These are phyloP conservation scores for Amanita exitialis DNA, from an alignment of 768 basidiomycete species.

Conservation along the genomic window DNA sequence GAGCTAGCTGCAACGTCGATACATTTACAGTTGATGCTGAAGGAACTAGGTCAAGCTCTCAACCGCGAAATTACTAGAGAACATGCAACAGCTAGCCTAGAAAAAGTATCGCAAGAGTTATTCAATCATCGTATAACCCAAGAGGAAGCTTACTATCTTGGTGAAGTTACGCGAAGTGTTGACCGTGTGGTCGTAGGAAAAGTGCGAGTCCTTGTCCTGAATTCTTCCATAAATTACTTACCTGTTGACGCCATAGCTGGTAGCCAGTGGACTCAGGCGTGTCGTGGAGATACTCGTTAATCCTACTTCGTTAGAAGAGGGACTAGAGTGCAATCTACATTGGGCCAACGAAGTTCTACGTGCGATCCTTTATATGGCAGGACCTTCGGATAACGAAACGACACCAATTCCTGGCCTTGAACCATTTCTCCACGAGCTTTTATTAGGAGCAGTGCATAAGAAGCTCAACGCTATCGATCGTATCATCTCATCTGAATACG, in stretches of 20 bases:
- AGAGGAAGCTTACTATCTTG: constrained; percentile 76
- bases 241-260: constrained; percentile 36
- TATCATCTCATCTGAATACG: background rate
- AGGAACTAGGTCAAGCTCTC: constrained; percentile 63
- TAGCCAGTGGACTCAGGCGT: constrained; percentile 63
- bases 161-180: constrained; percentile 70
- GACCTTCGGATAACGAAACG: constrained; percentile 44
- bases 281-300: constrained; percentile 45
- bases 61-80: constrained; percentile 43
- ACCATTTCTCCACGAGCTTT: constrained; percentile 41
- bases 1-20: constrained; percentile 75
- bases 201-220: constrained; percentile 25
- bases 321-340: constrained; percentile 30
- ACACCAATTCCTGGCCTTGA: constrained; percentile 41
- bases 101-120: constrained; percentile 54
- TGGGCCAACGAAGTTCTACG: constrained; percentile 61
- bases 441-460: constrained; percentile 40
- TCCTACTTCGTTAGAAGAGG: constrained; percentile 16
- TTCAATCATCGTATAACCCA: constrained; percentile 67
- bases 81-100: constrained; percentile 51
- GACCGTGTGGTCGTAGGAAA: constrained; percentile 57
- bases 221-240: background rate
- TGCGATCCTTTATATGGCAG: constrained; percentile 56
- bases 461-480: constrained; percentile 29
- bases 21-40: constrained; percentile 65